phyloP scores from a whole-genome alignment of 345 rosid genomes.

The Lepidium sativum region DNA sequence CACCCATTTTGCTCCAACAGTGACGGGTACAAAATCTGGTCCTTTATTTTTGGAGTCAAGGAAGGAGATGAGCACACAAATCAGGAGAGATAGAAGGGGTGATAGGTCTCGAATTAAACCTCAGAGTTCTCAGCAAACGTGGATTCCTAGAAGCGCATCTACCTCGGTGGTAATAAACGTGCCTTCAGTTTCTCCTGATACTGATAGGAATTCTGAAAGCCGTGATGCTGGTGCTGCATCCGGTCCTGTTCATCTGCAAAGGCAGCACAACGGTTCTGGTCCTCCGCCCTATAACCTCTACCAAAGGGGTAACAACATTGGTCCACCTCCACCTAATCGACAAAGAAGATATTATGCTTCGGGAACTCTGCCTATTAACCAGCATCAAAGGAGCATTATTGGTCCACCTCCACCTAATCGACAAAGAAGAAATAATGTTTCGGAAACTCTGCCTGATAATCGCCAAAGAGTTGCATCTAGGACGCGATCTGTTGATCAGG shows the following conservation, averaged over 20 bases:
- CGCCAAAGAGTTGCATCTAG: slow-evolving; percentile 29
- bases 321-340: slow-evolving; percentile 24
- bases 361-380: slow-evolving; percentile 3
- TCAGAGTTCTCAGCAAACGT: slow-evolving; percentile 42
- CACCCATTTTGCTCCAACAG: background rate
- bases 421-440: slow-evolving; percentile 30
- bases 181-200: slow-evolving; percentile 3
- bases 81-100: slow-evolving; percentile 44
- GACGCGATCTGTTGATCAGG: slow-evolving; percentile 31
- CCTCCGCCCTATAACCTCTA: slow-evolving; percentile 1
- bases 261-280: background rate
- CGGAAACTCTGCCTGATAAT: slow-evolving; percentile 22
- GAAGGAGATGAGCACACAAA: slow-evolving; percentile 53
- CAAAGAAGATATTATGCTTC: slow-evolving; percentile 30
- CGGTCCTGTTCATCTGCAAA: background rate
- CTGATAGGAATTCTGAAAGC: slow-evolving; percentile 10
- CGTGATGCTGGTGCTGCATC: slow-evolving; percentile 6
- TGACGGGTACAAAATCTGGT: slow-evolving; percentile 14
- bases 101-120: slow-evolving; percentile 38
- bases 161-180: slow-evolving; percentile 14
- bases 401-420: slow-evolving; percentile 23
- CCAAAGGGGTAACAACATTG: background rate
- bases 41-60: slow-evolving; percentile 11
- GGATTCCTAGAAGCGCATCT: slow-evolving; percentile 63
- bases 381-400: slow-evolving; percentile 14